Evolutionary conservation across 1,284 basidiomycete genomes (phyloP).

Genomic region (Moesziomyces aphidis): DNA sequence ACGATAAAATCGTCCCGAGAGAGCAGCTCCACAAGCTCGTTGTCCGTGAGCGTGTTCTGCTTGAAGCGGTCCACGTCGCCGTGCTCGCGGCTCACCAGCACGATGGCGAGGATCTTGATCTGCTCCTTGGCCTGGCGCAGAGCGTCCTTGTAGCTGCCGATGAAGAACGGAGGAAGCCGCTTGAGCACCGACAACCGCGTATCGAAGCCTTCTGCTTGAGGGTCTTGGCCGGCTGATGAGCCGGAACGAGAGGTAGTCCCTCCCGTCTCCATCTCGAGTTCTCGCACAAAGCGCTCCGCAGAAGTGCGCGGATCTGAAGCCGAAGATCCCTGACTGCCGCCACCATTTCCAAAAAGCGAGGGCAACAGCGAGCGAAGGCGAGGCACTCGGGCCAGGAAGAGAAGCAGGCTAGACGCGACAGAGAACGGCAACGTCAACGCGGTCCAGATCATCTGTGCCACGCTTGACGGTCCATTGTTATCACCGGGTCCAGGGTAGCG

Average conservation of each 20-base stretch:
- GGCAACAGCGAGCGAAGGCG: conserved; percentile 34
- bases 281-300: conserved; percentile 41
- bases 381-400: conserved; percentile 40
- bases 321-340: conserved; percentile 1
- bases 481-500: conserved; percentile 15
- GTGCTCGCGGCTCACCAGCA: conserved; percentile 90
- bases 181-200: conserved; percentile 17
- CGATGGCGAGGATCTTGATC: conserved; percentile 79
- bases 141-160: conserved; percentile 85
- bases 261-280: conserved; percentile 45
- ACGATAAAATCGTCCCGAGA: conserved; percentile 79
- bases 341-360: conserved; percentile 20
- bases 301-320: conserved; percentile 31
- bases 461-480: conserved; percentile 7
- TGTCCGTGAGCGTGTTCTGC: conserved; percentile 81
- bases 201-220: conserved; percentile 2
- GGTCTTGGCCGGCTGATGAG: neutral
- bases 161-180: conserved; percentile 72
- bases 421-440: conserved; percentile 49
- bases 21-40: conserved; percentile 76
- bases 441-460: conserved; percentile 48
- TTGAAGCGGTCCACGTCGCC: conserved; percentile 89
- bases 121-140: conserved; percentile 79
- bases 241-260: conserved; percentile 15
- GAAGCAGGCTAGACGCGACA: conserved; percentile 39